phyloP scores from a whole-genome alignment of 1,284 basidiomycete species.

The Takashimella tepidaria region DNA sequence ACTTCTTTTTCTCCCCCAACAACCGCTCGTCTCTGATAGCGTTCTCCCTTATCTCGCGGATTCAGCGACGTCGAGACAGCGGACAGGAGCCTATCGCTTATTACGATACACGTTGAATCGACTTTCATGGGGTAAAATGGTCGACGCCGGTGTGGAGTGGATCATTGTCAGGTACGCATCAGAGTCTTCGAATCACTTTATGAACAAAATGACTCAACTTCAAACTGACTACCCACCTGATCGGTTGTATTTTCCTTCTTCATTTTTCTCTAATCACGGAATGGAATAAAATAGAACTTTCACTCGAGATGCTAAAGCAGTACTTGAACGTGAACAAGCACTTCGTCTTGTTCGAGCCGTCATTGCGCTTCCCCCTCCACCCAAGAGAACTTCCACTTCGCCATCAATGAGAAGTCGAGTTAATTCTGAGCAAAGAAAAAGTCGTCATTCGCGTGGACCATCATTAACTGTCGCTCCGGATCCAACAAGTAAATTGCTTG shows the following conservation, averaged over 20 bases:
- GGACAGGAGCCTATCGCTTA: constrained; percentile 82
- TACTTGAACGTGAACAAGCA: constrained; percentile 88
- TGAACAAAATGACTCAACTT: too few species aligned
- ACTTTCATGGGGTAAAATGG: constrained; percentile 47
- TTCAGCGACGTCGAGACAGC: constrained; percentile 62
- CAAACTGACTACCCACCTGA: too few species aligned
- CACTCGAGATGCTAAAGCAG: constrained; percentile 70
- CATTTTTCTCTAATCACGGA: too few species aligned
- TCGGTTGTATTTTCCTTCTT: too few species aligned
- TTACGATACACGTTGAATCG: constrained; percentile 71
- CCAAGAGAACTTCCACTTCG: background rate
- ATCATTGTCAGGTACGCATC: constrained; percentile 72
- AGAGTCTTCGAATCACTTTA: too few species aligned
- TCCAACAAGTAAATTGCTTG: constrained; percentile 13
- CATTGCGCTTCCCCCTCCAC: constrained; percentile 50
- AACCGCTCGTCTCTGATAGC: too few species aligned
- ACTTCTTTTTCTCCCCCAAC: too few species aligned
- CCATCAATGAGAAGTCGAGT: background rate
- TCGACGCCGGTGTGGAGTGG: constrained; percentile 64
- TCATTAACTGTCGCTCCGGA: constrained; percentile 3
- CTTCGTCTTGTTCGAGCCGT: constrained; percentile 84
- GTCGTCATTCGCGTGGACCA: background rate
- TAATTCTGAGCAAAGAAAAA: background rate
- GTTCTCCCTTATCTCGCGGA: constrained; percentile 73
- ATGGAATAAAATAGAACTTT: too few species aligned